A percentile compares a stretch with the other conserved stretches of the same genome.
Conservation (phyloP, 192 early-diverging fungal genomes). For the Funneliformis mosseae region DNA sequence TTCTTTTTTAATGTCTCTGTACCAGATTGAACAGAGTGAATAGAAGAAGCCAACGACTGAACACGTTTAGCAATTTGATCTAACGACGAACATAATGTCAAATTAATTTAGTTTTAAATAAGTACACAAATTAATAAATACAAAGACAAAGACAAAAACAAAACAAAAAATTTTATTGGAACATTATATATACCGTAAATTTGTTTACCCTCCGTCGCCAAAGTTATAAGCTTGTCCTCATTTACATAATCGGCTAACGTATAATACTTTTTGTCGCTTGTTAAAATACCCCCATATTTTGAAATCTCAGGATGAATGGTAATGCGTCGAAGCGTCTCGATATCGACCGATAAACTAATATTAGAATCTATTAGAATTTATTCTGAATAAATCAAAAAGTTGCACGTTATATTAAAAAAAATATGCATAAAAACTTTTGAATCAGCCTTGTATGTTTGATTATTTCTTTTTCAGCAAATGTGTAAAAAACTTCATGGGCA, state of each 20-base stretch:
- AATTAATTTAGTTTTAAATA: not conserved
- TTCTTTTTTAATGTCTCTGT: conserved; percentile 28
- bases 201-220: conserved; percentile 11
- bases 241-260: conserved; percentile 12
- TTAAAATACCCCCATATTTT: not conserved
- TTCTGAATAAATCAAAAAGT: not conserved
- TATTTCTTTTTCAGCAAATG: conserved; percentile 46
- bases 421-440: conserved; percentile 41
- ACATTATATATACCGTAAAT: not conserved
- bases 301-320: conserved; percentile 49
- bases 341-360: conserved; percentile 42
- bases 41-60: not conserved
- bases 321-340: conserved; percentile 48
- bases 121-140: not conserved
- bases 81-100: not conserved
- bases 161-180: not conserved
- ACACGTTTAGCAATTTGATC: conserved; percentile 2
- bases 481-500: conserved; percentile 46
- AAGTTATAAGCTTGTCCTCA: not conserved
- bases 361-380: not conserved
- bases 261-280: not conserved
- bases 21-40: conserved; percentile 5
- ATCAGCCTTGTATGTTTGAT: conserved; percentile 39
- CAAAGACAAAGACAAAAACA: not conserved
- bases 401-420: not conserved